A percentile compares a stretch with the other conserved stretches of the same genome.
phyloP scores from a whole-genome alignment of 495 filamentous ascomycete species.

The Talaromyces wortmannii region DNA sequence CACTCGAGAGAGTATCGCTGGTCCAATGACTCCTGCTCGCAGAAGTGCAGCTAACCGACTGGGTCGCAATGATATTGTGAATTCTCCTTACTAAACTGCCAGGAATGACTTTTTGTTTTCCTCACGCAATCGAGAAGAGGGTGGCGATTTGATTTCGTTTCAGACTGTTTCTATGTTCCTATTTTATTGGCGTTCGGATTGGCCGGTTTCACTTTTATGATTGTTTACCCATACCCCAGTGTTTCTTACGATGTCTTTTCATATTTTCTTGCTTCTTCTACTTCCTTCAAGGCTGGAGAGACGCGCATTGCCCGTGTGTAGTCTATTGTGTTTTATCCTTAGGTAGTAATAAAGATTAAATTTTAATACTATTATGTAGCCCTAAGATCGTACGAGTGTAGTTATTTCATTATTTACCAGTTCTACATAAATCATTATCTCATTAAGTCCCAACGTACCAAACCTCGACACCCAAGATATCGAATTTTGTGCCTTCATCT shows the following conservation, averaged over 20 bases:
- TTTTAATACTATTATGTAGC: background rate
- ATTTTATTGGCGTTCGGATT: background rate
- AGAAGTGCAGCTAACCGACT: slow-evolving; percentile 49
- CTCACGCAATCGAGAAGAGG: background rate
- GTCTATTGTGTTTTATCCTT: too few species aligned
- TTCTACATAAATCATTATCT: background rate
- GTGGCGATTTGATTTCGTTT: background rate
- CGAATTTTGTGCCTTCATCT: slow-evolving; percentile 89
- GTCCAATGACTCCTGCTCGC: slow-evolving; percentile 48
- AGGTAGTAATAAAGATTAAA: too few species aligned
- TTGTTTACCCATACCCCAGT: slow-evolving; percentile 32
- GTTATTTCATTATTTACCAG: background rate
- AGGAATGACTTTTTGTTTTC: background rate
- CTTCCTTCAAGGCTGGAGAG: too few species aligned
- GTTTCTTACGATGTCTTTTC: too few species aligned
- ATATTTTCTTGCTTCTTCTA: too few species aligned
- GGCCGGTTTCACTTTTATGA: slow-evolving; percentile 4
- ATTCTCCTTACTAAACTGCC: slow-evolving; percentile 64
- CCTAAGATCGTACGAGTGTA: background rate
- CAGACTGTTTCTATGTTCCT: background rate
- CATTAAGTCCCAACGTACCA: slow-evolving; percentile 64
- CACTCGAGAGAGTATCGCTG: slow-evolving; percentile 85
- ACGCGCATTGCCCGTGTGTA: too few species aligned
- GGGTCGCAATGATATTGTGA: slow-evolving; percentile 71
- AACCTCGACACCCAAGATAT: slow-evolving; percentile 83